phyloP scores from a whole-genome alignment of 495 filamentous ascomycete species.

The Neurospora sp. region DNA sequence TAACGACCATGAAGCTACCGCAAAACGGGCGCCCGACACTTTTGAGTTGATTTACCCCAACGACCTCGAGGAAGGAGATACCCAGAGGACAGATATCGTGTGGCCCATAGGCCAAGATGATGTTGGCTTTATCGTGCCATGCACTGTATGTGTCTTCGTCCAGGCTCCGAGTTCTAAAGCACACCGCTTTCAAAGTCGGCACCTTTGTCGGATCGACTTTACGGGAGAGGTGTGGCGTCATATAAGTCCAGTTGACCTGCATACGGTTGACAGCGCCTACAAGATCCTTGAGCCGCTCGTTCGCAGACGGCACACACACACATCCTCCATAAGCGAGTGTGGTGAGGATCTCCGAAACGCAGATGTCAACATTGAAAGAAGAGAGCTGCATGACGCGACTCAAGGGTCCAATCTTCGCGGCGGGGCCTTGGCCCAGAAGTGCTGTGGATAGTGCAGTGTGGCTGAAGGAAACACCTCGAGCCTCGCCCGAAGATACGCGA shows the following conservation, averaged over 20 bases:
- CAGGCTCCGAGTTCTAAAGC: slow-evolving; percentile 34
- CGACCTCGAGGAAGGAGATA: slow-evolving; percentile 33
- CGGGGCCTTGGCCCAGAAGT: slow-evolving; percentile 37
- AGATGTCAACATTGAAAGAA: slow-evolving; percentile 59
- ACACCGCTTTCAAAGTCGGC: slow-evolving; percentile 30
- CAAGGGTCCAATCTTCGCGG: slow-evolving; percentile 34
- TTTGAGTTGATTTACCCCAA: slow-evolving; percentile 23
- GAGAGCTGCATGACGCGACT: slow-evolving; percentile 58
- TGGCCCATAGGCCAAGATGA: slow-evolving; percentile 35
- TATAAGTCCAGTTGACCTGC: slow-evolving; percentile 39
- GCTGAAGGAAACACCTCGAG: slow-evolving; percentile 33
- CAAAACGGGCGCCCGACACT: slow-evolving; percentile 34
- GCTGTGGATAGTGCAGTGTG: slow-evolving; percentile 34
- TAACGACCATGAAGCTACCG: slow-evolving; percentile 36
- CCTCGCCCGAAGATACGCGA: slow-evolving; percentile 20
- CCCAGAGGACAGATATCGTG: slow-evolving; percentile 36
- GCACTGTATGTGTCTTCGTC: slow-evolving; percentile 31
- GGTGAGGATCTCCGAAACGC: slow-evolving; percentile 55
- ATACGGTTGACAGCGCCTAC: slow-evolving; percentile 32
- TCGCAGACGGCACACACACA: slow-evolving; percentile 38
- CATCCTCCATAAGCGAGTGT: slow-evolving; percentile 47
- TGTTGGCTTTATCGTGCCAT: slow-evolving; percentile 33
- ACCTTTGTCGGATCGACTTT: slow-evolving; percentile 29
- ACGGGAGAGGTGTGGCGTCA: slow-evolving; percentile 35
- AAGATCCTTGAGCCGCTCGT: slow-evolving; percentile 27